These are phyloP conservation scores for Ceriops decandra DNA, from an alignment of 345 rosid species.

Conservation along the genomic window DNA sequence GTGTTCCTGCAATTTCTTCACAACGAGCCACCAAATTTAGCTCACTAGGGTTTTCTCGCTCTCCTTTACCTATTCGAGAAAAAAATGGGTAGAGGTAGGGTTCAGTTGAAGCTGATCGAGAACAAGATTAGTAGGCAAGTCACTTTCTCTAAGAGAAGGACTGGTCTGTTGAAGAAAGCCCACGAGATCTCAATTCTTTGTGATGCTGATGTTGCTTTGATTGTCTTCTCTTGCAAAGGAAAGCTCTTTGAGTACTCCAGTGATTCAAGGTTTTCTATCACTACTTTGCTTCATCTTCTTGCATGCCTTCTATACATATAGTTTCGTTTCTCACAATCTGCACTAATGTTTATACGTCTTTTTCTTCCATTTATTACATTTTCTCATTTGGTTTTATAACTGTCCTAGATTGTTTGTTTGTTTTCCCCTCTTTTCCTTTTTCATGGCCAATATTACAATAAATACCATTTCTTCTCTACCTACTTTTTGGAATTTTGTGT, in stretches of 20 bases:
- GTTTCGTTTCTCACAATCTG: not conserved
- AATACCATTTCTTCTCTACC: slow-evolving; percentile 7
- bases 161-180: slow-evolving; percentile 77
- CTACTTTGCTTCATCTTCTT: not conserved
- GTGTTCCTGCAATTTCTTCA: not conserved
- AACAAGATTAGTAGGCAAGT: slow-evolving; percentile 89
- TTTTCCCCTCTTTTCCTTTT: not conserved
- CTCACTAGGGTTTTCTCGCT: slow-evolving; percentile 26
- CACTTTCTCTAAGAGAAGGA: slow-evolving; percentile 80
- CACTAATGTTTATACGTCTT: no score
- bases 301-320: slow-evolving; percentile 12
- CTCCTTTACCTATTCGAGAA: not conserved
- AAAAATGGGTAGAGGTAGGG: slow-evolving; percentile 87
- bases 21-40: not conserved
- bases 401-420: no score
- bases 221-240: slow-evolving; percentile 80
- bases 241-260: slow-evolving; percentile 75
- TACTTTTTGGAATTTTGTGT: no score
- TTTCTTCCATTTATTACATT: no score
- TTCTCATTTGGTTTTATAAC: no score
- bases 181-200: slow-evolving; percentile 86
- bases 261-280: slow-evolving; percentile 53
- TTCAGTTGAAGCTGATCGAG: slow-evolving; percentile 83
- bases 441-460: slow-evolving; percentile 7
- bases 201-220: slow-evolving; percentile 73